A percentile compares a stretch with the other conserved stretches of the same genome.
These are phyloP conservation scores for Leishmania guyanensis DNA, from an alignment of 208 protist genomes.

Conservation along the genomic window DNA sequence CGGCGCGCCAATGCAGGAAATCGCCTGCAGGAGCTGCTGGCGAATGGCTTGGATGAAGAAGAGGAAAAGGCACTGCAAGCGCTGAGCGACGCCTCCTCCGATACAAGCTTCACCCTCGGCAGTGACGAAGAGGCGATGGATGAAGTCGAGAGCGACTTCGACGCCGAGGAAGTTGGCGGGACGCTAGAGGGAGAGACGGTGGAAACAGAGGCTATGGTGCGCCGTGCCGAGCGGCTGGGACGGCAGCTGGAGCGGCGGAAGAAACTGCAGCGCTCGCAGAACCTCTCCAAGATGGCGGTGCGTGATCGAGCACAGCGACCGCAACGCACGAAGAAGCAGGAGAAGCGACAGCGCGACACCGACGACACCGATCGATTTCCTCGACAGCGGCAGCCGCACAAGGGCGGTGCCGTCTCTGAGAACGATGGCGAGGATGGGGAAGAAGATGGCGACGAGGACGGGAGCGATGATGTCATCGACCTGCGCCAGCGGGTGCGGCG, in stretches of 20 bases:
- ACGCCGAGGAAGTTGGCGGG: slow-evolving; percentile 55
- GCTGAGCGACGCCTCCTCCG: slow-evolving; percentile 46
- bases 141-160: slow-evolving; percentile 79
- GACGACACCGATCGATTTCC: neutral
- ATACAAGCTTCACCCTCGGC: slow-evolving; percentile 63
- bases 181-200: slow-evolving; percentile 32
- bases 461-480: slow-evolving; percentile 12
- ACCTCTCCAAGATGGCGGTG: slow-evolving; percentile 23
- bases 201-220: slow-evolving; percentile 60
- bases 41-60: slow-evolving; percentile 65
- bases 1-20: slow-evolving; percentile 72
- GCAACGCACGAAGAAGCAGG: neutral
- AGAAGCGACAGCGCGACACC: neutral
- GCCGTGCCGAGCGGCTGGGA: slow-evolving; percentile 55
- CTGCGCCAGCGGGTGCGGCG: slow-evolving; percentile 38
- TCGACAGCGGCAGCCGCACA: neutral
- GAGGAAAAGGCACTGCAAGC: slow-evolving; percentile 60
- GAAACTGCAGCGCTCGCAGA: slow-evolving; percentile 29
- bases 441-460: slow-evolving; percentile 9
- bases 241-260: slow-evolving; percentile 30
- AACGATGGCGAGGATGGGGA: slow-evolving; percentile 3
- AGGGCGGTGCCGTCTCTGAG: slow-evolving; percentile 3
- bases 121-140: slow-evolving; percentile 68
- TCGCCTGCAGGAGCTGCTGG: slow-evolving; percentile 63
- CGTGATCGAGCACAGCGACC: slow-evolving; percentile 12